phyloP scores from a whole-genome alignment of 805 yeast species.

The Cyberlindnera veronae region DNA sequence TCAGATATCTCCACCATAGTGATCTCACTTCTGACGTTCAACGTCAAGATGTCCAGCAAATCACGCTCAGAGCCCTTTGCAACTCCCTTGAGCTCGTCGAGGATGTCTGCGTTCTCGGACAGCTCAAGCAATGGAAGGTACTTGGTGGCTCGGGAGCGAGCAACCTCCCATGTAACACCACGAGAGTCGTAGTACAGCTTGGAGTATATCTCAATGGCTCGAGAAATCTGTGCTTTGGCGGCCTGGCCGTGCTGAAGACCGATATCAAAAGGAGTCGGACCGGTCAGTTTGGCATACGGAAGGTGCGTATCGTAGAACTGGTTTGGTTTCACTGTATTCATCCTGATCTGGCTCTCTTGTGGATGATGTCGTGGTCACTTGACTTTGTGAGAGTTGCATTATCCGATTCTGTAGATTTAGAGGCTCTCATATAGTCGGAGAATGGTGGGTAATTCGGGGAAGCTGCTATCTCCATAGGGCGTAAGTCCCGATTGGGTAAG shows the following conservation, averaged over 20 bases:
- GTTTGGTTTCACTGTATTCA: constrained; percentile 17
- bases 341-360: background rate
- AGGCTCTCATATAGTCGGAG: background rate
- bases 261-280: constrained; percentile 28
- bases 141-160: constrained; percentile 25
- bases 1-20: constrained; percentile 33
- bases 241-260: constrained; percentile 34
- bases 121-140: constrained; percentile 29
- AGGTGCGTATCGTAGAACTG: constrained; percentile 28
- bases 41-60: constrained; percentile 34
- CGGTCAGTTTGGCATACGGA: constrained; percentile 25
- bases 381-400: background rate
- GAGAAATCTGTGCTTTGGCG: constrained; percentile 30
- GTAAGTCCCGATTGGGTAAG: constrained; percentile 11
- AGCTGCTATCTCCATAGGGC: constrained; percentile 1
- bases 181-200: constrained; percentile 26
- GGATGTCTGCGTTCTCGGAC: constrained; percentile 28
- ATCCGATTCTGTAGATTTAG: background rate
- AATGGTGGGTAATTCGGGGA: background rate
- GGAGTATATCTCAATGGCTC: constrained; percentile 30
- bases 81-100: constrained; percentile 36
- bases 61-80: constrained; percentile 34
- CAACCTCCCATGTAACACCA: constrained; percentile 30
- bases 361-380: background rate
- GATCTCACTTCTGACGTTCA: constrained; percentile 39